Percentiles rank a stretch among this genome's conserved stretches.
Conservation (phyloP, 495 filamentous ascomycete species). For the Penicillium subrubescens region DNA sequence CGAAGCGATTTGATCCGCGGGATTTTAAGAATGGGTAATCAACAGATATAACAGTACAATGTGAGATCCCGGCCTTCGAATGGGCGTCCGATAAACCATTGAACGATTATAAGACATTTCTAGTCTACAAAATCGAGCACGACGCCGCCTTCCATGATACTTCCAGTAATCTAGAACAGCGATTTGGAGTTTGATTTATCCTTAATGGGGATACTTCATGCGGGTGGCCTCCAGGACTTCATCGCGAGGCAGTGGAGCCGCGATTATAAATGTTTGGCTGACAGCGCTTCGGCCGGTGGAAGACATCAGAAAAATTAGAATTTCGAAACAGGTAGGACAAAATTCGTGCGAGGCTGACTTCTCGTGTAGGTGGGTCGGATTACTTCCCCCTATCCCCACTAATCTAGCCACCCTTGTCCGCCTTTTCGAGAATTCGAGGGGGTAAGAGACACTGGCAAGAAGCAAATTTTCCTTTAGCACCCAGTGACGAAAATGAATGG, state of each 20-base stretch:
- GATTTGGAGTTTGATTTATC: background rate
- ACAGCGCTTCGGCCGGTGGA: background rate
- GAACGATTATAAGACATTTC: background rate
- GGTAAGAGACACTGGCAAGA: background rate
- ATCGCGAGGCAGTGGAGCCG: background rate
- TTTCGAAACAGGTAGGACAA: background rate
- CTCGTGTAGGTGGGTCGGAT: background rate
- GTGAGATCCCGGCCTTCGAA: background rate
- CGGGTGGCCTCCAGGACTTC: background rate
- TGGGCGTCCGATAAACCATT: background rate
- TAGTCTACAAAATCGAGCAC: background rate
- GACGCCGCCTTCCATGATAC: background rate
- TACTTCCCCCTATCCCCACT: background rate
- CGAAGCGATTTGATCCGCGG: background rate
- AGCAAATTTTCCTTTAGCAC: background rate
- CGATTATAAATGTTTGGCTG: background rate
- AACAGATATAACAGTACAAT: background rate
- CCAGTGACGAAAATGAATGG: background rate
- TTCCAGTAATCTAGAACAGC: background rate
- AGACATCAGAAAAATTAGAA: background rate
- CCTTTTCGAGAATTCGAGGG: background rate
- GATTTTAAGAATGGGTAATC: background rate
- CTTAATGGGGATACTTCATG: background rate
- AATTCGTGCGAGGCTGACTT: background rate
- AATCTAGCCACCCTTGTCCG: background rate